Evolutionary conservation across 225 moss, liverwort and hornwort species (phyloP).

Genomic region (Asterella californica): DNA sequence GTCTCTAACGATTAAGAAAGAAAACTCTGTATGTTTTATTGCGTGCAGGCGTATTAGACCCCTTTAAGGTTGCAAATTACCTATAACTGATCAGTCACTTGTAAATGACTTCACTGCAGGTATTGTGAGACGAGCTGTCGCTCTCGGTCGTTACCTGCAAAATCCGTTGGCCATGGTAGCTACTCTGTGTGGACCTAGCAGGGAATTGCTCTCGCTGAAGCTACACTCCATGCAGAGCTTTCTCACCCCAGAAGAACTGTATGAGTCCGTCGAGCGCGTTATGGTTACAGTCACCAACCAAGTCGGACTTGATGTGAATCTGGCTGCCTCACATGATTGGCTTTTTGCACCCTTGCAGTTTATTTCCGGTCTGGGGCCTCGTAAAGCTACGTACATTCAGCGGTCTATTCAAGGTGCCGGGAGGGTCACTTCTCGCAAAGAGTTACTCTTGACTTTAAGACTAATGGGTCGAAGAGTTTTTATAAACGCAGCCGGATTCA

Average conservation of each 20-base stretch:
- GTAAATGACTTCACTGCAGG: conserved; percentile 44
- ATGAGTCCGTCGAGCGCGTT: conserved; percentile 79
- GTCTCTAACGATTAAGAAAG: no score
- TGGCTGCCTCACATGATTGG: conserved; percentile 99
- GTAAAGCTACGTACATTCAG: conserved; percentile 88
- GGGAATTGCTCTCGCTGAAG: conserved; percentile 80
- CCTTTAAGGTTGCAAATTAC: no score
- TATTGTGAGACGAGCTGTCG: conserved; percentile 95
- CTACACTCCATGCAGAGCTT: conserved; percentile 77
- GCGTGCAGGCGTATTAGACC: no score
- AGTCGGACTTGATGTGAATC: conserved; percentile 92
- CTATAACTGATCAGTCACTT: background rate
- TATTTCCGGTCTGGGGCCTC: conserved; percentile 86
- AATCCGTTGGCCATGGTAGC: conserved; percentile 94
- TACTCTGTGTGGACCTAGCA: conserved; percentile 80
- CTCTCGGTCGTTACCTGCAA: conserved; percentile 88
- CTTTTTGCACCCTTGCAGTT: conserved; percentile 88
- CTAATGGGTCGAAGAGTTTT: conserved; percentile 88
- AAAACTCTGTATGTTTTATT: no score
- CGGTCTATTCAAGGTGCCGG: conserved; percentile 90
- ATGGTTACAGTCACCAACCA: conserved; percentile 95
- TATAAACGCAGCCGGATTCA: conserved; percentile 91
- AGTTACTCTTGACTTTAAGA: conserved; percentile 63
- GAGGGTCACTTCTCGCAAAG: conserved; percentile 83
- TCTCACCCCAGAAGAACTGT: conserved; percentile 79